phyloP scores from a whole-genome alignment of 2,329 filamentous ascomycete species.

The Penicillium sclerotigenum region DNA sequence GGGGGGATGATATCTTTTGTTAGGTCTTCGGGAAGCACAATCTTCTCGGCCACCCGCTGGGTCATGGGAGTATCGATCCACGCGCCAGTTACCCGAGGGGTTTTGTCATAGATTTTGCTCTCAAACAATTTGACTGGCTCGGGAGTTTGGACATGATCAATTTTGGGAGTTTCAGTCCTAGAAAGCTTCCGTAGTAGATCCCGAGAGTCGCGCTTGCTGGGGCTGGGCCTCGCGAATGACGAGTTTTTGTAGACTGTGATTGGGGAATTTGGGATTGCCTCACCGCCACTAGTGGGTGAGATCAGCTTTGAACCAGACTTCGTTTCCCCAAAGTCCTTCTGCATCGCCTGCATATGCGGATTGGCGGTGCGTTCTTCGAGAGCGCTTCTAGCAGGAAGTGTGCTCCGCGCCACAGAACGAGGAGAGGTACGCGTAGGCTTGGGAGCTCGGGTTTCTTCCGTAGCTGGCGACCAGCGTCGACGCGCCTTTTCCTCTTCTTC shows the following conservation, averaged over 20 bases:
- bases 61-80: constrained; percentile 49
- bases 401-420: constrained; percentile 30
- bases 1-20: constrained; percentile 26
- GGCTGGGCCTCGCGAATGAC: constrained; percentile 29
- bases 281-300: constrained; percentile 20
- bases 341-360: constrained; percentile 9
- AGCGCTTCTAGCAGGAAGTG: constrained; percentile 20
- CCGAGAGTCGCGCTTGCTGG: constrained; percentile 37
- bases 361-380: constrained; percentile 24
- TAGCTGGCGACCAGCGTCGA: constrained; percentile 17
- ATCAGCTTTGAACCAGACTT: constrained; percentile 14
- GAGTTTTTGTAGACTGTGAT: constrained; percentile 37
- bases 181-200: constrained; percentile 45
- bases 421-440: constrained; percentile 31
- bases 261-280: constrained; percentile 39
- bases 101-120: constrained; percentile 40
- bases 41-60: constrained; percentile 27
- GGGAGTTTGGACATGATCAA: constrained; percentile 33
- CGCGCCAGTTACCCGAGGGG: constrained; percentile 45
- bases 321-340: constrained; percentile 9
- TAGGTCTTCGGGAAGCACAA: constrained; percentile 22
- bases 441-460: constrained; percentile 29
- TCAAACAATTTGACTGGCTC: constrained; percentile 32
- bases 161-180: constrained; percentile 37
- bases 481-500: constrained; percentile 11